Evolutionary conservation across 768 basidiomycete species (phyloP), one percentile per base, ranked within the genome.

Genomic region (Psilocybe cubensis): DNA sequence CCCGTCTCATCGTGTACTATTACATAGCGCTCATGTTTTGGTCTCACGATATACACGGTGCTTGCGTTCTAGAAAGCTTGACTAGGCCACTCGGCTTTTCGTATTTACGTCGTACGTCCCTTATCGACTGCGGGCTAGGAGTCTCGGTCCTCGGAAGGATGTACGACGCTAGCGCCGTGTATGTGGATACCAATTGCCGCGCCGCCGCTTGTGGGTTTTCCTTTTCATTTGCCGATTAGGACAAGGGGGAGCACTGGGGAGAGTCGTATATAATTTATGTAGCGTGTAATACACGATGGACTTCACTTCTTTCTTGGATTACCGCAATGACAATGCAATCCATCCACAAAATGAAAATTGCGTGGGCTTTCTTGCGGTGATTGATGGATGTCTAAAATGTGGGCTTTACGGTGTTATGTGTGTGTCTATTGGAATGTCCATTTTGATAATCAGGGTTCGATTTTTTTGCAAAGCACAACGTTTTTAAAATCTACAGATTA

Each of bases 1-100:
- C 29, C n/a, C 42, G 27, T 38, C n/a, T 25, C 20, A 20, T 52
- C 27, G 43, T 28, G 44, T 46, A 38, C 38, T 48, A 48, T 43
- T 52, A 47, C 57, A 58, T 45, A 31, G 1, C n/a, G 47, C 42
- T 29, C 41, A 50, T 53, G 44, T 48, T 38, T 52, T 47, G 57
- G 35, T 41, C 38, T 21, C 25, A 29, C 18, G 24, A 41, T 53
- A 25, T 52, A 48, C 33, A 18, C 40, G 33, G 31, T 23, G 23
- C 10, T 42, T 51, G 25, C 45, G 17, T 1, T 46, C n/a, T 48
- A 52, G 35, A 52, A 24, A 38, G 14, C 18, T 11, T 29, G 33
- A 12, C n/a, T 27, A 11, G 47, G 47, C 38, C 50, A 31, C 6
- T 21, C 43, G n/a, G 20, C 18, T 4, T 14, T 45, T 44, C 18